Evolutionary conservation across 257 asterid species (phyloP), one percentile per base, ranked within the genome.

Genomic region (Rehmannia glutinosa): DNA sequence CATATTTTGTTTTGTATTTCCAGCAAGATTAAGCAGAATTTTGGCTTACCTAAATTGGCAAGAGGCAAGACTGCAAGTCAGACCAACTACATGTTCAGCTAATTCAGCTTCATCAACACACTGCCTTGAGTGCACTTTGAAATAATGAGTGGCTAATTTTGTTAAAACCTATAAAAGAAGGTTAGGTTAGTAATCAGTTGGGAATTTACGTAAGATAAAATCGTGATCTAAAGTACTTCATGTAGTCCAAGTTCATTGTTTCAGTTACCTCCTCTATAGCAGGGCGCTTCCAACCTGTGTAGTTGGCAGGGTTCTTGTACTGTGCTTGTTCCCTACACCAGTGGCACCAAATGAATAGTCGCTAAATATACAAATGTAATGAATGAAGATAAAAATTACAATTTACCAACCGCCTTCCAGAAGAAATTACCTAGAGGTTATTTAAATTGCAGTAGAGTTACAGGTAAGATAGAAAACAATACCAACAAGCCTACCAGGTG

Each of bases 21-120:
- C 42, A 13, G 66, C 20, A 38, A 62, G 55, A 30, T 54, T 45
- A 66, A 52, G 24, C 16, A 57, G 13, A 68, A 66, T 17, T 17
- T 35, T 15, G 69, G 38, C 63, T 65, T 73, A 91, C 99, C 97
- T 86, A 77, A 81, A 90, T 61, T 86, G 92, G 82, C 97, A 93
- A 77, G 92, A 79, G 41, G 99, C 99, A 53, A 90, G 94, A 79
- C 95, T 90, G 83, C 82, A 78, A 49, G 96, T 93, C 75, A 93
- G 77, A 71, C 97, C 95, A 76, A 80, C 88, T 61, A 90, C 91
- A 75, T 93, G 99, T 67, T 90, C 99, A 69, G 97, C 97, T 81
- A 93, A 73, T 80, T 93, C 99, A 63, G 96, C 86, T 78, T 93
- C 99, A 81, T 93, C 99, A 35, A 78, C 76, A 46, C 97, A 93